Base-by-base conservation (phyloP, 2,329 filamentous ascomycete species). In the Alternaria metachromatica region DNA sequence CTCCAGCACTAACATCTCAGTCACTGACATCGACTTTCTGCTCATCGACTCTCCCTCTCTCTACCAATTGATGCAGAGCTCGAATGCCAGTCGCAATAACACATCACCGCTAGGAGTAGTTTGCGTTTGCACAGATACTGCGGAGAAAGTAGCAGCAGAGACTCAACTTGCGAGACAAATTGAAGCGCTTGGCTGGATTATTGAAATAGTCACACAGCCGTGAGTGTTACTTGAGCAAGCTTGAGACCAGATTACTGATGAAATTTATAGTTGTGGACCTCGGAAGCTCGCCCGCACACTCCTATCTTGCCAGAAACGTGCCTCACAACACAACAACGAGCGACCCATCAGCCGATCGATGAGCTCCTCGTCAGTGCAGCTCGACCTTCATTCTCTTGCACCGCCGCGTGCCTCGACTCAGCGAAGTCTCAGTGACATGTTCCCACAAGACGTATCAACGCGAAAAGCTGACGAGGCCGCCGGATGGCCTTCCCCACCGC, bases 41-140 rank as follows among this genome's bases (percentile, higher is more conserved):
- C 51, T 76, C 21, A 74, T 70, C 3, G 75, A 77, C 45, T 68
- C 73, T 4, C 61, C 65, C 5, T 76, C 72, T 13, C 66, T 77
- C 21, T 63, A 72, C 21, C 56, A 63, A 21, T 58, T 76, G 23
- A 63, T 76, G 15, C 56, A 67, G 30, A 64, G 64, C 20, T 57
- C 68, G 1, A 66, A 55, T n/a, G 62, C 62, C 4, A 64, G 57
- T 46, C 68, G 70, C 18, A 43, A 63, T 20, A 60, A 69, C 12
- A 65, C 65, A 43, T 56, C 65, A 2, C 69, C 72, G 4, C 57
- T 75, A 1, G 67, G 68, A 9, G 72, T 76, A 13, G 64, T 77
- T 12, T 77, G 75, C 28, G 62, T 76, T 21, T 76, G 74, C 28
- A 75, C 69, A 49, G 74, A 77, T 49, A 69, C 68, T 6, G 64